These are phyloP conservation scores for Fusarium napiforme DNA, from an alignment of 2,329 filamentous ascomycete genomes.

Conservation along the genomic window DNA sequence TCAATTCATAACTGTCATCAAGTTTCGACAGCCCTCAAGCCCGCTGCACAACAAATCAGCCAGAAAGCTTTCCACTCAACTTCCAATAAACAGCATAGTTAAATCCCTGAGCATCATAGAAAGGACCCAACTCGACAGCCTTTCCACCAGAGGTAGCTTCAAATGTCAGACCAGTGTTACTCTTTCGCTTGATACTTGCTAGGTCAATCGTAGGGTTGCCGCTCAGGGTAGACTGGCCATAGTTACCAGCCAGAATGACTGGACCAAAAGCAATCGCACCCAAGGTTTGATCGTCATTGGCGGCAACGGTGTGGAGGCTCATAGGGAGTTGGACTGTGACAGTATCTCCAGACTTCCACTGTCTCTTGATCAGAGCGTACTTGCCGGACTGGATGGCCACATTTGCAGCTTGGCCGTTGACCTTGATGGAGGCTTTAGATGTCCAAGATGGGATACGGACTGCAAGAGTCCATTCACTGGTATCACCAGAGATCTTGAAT, in stretches of 20 bases:
- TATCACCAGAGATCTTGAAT: conserved; percentile 51
- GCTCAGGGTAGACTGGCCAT: conserved; percentile 48
- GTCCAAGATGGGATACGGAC: conserved; percentile 63
- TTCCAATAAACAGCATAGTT: conserved; percentile 59
- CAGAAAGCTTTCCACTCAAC: conserved; percentile 10
- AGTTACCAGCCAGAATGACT: conserved; percentile 57
- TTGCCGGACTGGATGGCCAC: conserved; percentile 47
- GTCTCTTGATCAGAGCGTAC: conserved; percentile 54
- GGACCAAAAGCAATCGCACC: conserved; percentile 61
- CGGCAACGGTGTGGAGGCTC: conserved; percentile 54
- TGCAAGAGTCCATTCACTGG: conserved; percentile 49
- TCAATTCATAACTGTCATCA: no score
- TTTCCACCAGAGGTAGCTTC: conserved; percentile 46
- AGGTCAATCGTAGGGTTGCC: conserved; percentile 48
- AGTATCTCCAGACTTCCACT: conserved; percentile 56
- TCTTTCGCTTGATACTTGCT: conserved; percentile 42
- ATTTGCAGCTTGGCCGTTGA: conserved; percentile 54
- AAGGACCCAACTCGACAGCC: conserved; percentile 50
- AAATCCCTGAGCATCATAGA: conserved; percentile 54
- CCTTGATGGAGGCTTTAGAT: conserved; percentile 49
- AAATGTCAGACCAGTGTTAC: conserved; percentile 45
- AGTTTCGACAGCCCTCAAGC: fast-evolving
- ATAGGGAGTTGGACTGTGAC: conserved; percentile 59
- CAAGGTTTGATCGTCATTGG: conserved; percentile 58
- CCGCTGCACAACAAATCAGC: fast-evolving